These are phyloP conservation scores for Neonectria faginata DNA, from an alignment of 2,329 filamentous ascomycete species.

Conservation along the genomic window DNA sequence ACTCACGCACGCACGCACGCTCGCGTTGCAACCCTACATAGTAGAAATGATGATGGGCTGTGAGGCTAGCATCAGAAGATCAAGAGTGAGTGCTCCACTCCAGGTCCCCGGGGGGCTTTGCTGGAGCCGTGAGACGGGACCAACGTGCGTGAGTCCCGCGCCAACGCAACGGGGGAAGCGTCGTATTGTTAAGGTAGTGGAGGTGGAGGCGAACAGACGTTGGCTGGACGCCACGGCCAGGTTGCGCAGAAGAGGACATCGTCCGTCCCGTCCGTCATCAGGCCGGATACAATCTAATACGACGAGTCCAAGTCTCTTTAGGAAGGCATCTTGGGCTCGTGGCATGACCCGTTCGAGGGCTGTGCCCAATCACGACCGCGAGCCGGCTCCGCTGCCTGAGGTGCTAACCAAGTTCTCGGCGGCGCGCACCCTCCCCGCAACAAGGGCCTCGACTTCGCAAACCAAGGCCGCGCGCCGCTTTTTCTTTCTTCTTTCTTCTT, in stretches of 20 bases:
- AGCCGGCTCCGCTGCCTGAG: constrained; percentile 33
- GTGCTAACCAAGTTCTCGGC: constrained; percentile 35
- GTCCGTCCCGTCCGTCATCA: neutral
- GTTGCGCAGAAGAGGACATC: neutral
- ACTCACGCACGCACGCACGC: constrained; percentile 1
- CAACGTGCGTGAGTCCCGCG: constrained; percentile 18
- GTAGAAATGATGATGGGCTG: constrained; percentile 2
- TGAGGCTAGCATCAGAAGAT: constrained; percentile 2
- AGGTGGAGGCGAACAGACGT: no score
- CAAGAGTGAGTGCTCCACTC: neutral
- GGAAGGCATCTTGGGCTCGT: constrained; percentile 36
- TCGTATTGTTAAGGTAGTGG: neutral
- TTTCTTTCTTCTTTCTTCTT: no score
- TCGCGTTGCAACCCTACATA: neutral
- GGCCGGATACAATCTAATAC: neutral
- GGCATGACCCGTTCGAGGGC: constrained; percentile 33
- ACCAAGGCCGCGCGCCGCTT: constrained; percentile 27
- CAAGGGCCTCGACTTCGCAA: constrained; percentile 14
- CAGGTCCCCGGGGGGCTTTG: neutral
- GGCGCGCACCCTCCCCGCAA: constrained; percentile 19
- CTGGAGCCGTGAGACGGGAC: constrained; percentile 23
- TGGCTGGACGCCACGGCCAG: neutral
- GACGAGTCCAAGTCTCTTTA: constrained; percentile 16
- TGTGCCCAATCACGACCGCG: constrained; percentile 32
- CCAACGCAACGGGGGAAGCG: neutral